Evolutionary conservation across 345 rosid species (phyloP), one percentile per base, ranked within the genome.

Genomic region (Combretum micranthum): DNA sequence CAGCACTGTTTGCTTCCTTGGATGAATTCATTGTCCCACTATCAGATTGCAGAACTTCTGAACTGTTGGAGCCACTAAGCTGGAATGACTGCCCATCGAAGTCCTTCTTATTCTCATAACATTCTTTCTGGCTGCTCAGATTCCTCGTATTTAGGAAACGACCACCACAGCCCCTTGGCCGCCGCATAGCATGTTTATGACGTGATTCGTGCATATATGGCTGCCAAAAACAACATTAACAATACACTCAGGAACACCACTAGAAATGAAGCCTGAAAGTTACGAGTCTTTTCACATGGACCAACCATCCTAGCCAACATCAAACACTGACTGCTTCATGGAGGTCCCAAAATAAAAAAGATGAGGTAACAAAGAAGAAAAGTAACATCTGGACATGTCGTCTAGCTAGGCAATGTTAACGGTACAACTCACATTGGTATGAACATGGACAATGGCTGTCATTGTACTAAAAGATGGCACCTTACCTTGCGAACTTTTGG

Each of bases 141-240:
- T 22, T 66, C 67, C 79, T 86, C 0, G 83, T 58, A 68, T 89
- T 93, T 84, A 93, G 63, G 83, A 93, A 93, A 55, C 99, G 88
- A n/a, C 99, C 99, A 13, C 99, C 97, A 0, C 77, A 80, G 57
- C 99, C 99, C 73, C 99, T 85, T 53, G 96, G 97, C 49, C 96
- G 91, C 49, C 97, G 96, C 84, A 93, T 69, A 56, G 99, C 99
- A 57, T 93, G 97, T 44, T 83, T 90, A 72, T 89, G 97, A 55
- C 99, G 91, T 0, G 99, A 93, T 15, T 80, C 56, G 60, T 93
- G 99, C 96, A 83, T 87, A 62, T 85, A 93, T 19, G 91, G 88
- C 96, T 93, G 82, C 21, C 32, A 54, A 59, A 72, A 52, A 75
- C 43, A 42, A 32, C 9, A 32, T 4, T 5, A 32, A 11, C 9